Conservation (phyloP, 345 rosid genomes). For the Toxicodendron radicans region DNA sequence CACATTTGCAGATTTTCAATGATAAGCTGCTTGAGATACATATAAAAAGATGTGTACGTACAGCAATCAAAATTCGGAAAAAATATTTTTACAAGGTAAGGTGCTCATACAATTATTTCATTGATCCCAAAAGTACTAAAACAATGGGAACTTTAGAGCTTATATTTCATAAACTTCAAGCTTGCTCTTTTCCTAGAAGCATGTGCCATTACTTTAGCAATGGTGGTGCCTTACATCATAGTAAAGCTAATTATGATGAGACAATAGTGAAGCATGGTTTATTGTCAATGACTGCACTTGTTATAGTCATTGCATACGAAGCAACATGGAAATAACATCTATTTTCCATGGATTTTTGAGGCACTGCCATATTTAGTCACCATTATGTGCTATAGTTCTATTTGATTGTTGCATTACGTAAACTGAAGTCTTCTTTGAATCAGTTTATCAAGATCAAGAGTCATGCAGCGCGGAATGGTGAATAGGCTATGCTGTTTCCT, state of each 20-base stretch:
- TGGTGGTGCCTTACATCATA: neutral
- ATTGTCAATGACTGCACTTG: neutral
- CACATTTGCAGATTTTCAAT: constrained; percentile 71
- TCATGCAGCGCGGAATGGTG: constrained; percentile 34
- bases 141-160: neutral
- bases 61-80: constrained; percentile 83
- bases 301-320: neutral
- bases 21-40: constrained; percentile 73
- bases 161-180: neutral
- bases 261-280: neutral
- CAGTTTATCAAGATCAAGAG: constrained; percentile 55
- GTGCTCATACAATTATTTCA: neutral
- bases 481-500: constrained; percentile 31
- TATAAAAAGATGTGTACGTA: constrained; percentile 61
- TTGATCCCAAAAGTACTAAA: neutral
- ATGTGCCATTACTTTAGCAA: neutral
- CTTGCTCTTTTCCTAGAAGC: neutral
- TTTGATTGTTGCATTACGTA: constrained; percentile 25
- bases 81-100: constrained; percentile 81
- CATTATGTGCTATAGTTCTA: neutral
- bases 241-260: neutral
- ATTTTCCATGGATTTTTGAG: neutral
- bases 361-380: neutral
- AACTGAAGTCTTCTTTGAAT: constrained; percentile 33
- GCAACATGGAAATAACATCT: neutral